Percentiles rank a stretch among this genome's conserved stretches.
Conservation (phyloP, 2,329 filamentous ascomycete species). For the Drechslerella dactyloides region DNA sequence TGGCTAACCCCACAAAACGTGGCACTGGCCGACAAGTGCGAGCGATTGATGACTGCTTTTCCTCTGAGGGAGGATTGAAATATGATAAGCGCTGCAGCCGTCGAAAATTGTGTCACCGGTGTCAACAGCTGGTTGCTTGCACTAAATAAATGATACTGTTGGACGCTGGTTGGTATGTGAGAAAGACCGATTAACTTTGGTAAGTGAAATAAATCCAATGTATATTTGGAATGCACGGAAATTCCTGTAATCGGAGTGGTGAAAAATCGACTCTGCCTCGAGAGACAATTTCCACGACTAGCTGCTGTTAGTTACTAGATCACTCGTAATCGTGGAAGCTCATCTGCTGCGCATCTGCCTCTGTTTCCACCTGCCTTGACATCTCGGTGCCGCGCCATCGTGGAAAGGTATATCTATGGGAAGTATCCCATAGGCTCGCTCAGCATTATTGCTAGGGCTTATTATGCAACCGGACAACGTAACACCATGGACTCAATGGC, state of each 20-base stretch:
- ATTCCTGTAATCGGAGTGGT: too few species aligned
- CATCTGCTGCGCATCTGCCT: background rate
- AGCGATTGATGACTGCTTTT: background rate
- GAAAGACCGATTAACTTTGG: too few species aligned
- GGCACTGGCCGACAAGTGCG: constrained; percentile 5
- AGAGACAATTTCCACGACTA: too few species aligned
- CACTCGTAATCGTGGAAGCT: too few species aligned
- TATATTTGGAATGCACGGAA: too few species aligned
- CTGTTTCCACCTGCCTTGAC: background rate
- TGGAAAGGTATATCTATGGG: constrained; percentile 22
- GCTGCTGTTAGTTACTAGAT: too few species aligned
- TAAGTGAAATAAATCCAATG: too few species aligned
- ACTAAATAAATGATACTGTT: too few species aligned
- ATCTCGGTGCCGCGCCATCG: constrained; percentile 10
- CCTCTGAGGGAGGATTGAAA: background rate
- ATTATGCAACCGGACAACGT: constrained; percentile 33
- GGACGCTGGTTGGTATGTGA: too few species aligned
- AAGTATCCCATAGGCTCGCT: constrained; percentile 48
- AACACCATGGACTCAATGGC: constrained; percentile 23
- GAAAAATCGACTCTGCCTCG: too few species aligned
- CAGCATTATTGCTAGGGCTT: constrained; percentile 19
- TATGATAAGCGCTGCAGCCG: constrained; percentile 45
- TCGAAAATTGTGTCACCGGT: constrained; percentile 14
- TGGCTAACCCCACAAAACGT: constrained; percentile 42
- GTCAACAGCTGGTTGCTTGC: background rate